Evolutionary conservation across 176 grass and related monocot species (phyloP).

Genomic region (Avena eriantha): DNA sequence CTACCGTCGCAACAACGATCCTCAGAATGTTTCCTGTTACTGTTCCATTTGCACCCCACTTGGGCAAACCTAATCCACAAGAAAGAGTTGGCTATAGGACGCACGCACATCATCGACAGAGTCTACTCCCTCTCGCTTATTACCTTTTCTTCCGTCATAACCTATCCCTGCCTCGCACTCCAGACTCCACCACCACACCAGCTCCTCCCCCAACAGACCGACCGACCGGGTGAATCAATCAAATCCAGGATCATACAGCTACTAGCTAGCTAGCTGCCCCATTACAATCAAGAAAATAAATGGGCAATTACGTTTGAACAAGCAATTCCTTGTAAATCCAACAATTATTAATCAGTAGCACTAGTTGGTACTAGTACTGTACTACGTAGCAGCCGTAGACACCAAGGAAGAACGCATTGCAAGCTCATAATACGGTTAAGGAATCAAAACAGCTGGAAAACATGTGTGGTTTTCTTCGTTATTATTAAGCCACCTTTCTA

Average conservation of each 20-base stretch:
- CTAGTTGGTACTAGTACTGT: conserved; percentile 27
- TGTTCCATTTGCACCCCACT: conserved; percentile 26
- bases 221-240: conserved; percentile 1
- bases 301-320: conserved; percentile 5
- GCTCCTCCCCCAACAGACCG: conserved; percentile 34
- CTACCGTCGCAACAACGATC: conserved; percentile 31
- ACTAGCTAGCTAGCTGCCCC: conserved; percentile 39
- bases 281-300: conserved; percentile 41
- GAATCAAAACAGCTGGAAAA: conserved; percentile 62
- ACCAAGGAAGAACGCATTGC: neutral
- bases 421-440: neutral
- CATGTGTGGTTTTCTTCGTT: conserved; percentile 33
- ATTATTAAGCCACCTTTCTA: conserved; percentile 23
- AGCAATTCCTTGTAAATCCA: conserved; percentile 5
- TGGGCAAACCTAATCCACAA: conserved; percentile 24
- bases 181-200: conserved; percentile 47
- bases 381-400: conserved; percentile 39
- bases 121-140: neutral
- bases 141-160: conserved; percentile 35
- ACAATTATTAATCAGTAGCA: neutral
- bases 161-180: conserved; percentile 28
- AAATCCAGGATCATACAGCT: conserved; percentile 6
- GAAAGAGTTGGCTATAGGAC: neutral
- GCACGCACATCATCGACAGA: neutral
- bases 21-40: conserved; percentile 26